Evolutionary conservation across 2,329 filamentous ascomycete genomes (phyloP), one percentile per base, ranked within the genome.

Genomic region (Biscogniauxia marginata): DNA sequence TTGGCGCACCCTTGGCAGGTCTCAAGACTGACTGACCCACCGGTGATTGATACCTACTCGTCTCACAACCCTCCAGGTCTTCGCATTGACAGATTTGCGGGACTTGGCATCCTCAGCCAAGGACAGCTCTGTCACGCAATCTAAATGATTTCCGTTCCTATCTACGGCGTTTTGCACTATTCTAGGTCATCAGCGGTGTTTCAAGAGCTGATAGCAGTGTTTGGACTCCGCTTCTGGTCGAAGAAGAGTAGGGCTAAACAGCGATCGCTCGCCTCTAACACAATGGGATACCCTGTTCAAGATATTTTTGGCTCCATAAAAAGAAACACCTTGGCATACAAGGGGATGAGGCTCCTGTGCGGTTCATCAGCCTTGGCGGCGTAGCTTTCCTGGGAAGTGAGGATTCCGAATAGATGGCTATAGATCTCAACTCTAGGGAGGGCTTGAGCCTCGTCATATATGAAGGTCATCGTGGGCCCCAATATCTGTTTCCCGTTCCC

Each of bases 21-120:
- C 67, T 73, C 71, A 73, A 68, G 64, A 67, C 50, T 68, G 67
- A 67, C 61, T 68, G 67, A 70, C 65, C 67, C 67, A 63, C 65
- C 58, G 47, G 49, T 43, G 56, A 60, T 61, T 63, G 59, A 63
- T 58, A 61, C n/a, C n/a, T n/a, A n/a, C 59, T 58, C 59, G 59
- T 64, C 62, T 66, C 63, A 65, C 61, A 63, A 23, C 57, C 58
- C 48, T 58, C 49, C 56, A 47, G 50, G 50, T 56, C 51, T 52
- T 63, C 65, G 69, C 66, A 70, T 70, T 67, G 68, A 69, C 67
- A 49, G 55, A 64, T 63, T 58, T 63, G 61, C 61, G 54, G 61
- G 56, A 50, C 67, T 70, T 68, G 65, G 65, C 66, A 55, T 50
- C 65, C 60, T 69, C 63, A 70, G 67, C 66, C 66, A 70, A 69